phyloP scores from a whole-genome alignment of 2,329 filamentous ascomycete genomes.

The Ophiocordyceps sinensis region DNA sequence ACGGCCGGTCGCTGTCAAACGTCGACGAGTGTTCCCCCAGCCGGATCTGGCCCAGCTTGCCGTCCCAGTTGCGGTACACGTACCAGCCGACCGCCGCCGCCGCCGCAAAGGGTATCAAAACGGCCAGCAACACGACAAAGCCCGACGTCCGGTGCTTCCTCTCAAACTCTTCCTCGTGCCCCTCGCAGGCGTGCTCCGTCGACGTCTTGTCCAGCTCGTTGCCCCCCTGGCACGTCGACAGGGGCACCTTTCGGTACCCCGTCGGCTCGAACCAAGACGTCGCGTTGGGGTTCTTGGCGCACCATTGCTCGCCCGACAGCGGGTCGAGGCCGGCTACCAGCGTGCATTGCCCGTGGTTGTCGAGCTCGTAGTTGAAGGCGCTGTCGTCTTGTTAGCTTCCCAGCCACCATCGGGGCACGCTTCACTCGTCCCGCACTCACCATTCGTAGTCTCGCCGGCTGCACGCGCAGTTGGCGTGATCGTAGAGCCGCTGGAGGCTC shows the following conservation, averaged over 20 bases:
- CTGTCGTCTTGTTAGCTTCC: constrained; percentile 24
- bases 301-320: constrained; percentile 33
- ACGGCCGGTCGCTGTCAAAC: constrained; percentile 57
- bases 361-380: constrained; percentile 85
- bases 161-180: constrained; percentile 70
- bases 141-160: constrained; percentile 55
- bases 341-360: constrained; percentile 59
- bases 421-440: constrained; percentile 31
- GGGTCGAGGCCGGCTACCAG: constrained; percentile 62
- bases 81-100: constrained; percentile 69
- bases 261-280: constrained; percentile 72
- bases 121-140: constrained; percentile 70
- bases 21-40: constrained; percentile 53
- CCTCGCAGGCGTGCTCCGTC: constrained; percentile 45
- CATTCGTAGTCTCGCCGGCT: constrained; percentile 84
- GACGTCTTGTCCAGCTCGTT: constrained; percentile 56
- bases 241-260: constrained; percentile 77
- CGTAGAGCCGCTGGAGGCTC: constrained; percentile 55
- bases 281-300: constrained; percentile 47
- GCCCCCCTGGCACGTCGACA: constrained; percentile 75
- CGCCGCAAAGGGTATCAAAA: constrained; percentile 57
- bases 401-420: not conserved
- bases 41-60: constrained; percentile 83
- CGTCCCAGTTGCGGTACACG: constrained; percentile 71
- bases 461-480: constrained; percentile 69